Evolutionary conservation across 169 alveolate genomes (phyloP).

Genomic region (Amoebophrya sp.): DNA sequence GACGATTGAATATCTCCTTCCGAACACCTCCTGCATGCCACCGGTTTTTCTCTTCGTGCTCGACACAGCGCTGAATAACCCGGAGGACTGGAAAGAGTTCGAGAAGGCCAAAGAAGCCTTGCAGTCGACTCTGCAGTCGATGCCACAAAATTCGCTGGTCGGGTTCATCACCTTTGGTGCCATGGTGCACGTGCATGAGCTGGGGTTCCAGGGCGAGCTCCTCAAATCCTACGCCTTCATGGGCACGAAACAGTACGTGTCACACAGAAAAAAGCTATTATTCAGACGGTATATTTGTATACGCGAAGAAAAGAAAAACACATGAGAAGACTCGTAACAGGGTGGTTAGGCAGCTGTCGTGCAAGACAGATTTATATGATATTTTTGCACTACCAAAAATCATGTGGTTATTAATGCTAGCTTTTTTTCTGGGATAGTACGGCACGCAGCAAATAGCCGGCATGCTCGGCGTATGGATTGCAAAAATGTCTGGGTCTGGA

Average conservation of each 20-base stretch:
- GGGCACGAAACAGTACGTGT: neutral
- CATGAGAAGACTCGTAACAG: too few relatives aligned
- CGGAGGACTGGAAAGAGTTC: constrained; percentile 76
- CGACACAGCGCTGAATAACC: neutral
- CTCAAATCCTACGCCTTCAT: neutral
- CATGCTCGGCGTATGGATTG: too few relatives aligned
- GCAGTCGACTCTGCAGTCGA: constrained; percentile 72
- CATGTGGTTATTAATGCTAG: too few relatives aligned
- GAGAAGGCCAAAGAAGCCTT: constrained; percentile 92
- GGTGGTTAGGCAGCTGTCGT: too few relatives aligned
- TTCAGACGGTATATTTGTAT: too few relatives aligned
- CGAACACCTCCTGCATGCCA: constrained; percentile 54
- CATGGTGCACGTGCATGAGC: constrained; percentile 90
- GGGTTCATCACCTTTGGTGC: constrained; percentile 97
- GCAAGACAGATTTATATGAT: too few relatives aligned
- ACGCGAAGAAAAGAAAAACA: too few relatives aligned
- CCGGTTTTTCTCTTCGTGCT: neutral
- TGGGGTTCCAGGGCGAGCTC: constrained; percentile 61
- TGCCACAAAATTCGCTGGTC: constrained; percentile 86
- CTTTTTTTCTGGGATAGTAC: too few relatives aligned
- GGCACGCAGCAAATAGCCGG: too few relatives aligned
- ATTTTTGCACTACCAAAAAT: too few relatives aligned
- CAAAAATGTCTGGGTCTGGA: too few relatives aligned
- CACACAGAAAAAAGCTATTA: too few relatives aligned
- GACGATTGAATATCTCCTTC: constrained; percentile 94